A percentile compares a stretch with the other conserved stretches of the same genome.
phyloP scores from a whole-genome alignment of 441 rosid species.

The Breynia disticha region DNA sequence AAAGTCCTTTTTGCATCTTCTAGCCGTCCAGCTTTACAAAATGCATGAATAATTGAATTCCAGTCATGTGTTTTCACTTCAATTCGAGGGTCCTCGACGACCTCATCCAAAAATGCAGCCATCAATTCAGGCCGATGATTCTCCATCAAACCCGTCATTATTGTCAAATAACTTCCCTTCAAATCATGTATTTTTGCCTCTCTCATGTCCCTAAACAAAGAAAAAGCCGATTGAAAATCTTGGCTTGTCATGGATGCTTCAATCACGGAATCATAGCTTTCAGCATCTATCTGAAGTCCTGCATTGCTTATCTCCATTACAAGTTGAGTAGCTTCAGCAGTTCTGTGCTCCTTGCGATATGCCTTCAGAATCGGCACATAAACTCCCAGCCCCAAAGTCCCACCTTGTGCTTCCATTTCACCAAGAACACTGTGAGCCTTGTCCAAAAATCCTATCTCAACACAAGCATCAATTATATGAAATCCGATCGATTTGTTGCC shows the following conservation, averaged over 20 bases:
- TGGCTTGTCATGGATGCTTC: conserved; percentile 90
- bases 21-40: conserved; percentile 70
- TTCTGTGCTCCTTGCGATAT: conserved; percentile 70
- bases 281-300: conserved; percentile 63
- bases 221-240: conserved; percentile 83
- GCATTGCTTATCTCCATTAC: conserved; percentile 64
- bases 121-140: conserved; percentile 80
- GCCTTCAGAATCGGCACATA: conserved; percentile 64
- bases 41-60: conserved; percentile 93
- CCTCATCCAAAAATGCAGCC: conserved; percentile 89
- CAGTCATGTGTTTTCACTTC: conserved; percentile 92
- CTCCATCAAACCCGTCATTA: conserved; percentile 89
- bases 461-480: conserved; percentile 66
- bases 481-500: conserved; percentile 60
- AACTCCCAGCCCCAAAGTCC: conserved; percentile 52
- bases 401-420: conserved; percentile 59
- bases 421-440: conserved; percentile 70
- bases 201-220: conserved; percentile 86
- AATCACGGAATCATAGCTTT: conserved; percentile 47
- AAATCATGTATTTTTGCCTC: conserved; percentile 45
- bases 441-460: conserved; percentile 61
- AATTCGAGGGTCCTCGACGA: conserved; percentile 73
- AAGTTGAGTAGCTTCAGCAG: conserved; percentile 88
- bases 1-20: conserved; percentile 84
- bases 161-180: conserved; percentile 73